A percentile compares a stretch with the other conserved stretches of the same genome.
Evolutionary conservation across 768 basidiomycete species (phyloP).

Genomic region (Symmetrospora coprosmae): DNA sequence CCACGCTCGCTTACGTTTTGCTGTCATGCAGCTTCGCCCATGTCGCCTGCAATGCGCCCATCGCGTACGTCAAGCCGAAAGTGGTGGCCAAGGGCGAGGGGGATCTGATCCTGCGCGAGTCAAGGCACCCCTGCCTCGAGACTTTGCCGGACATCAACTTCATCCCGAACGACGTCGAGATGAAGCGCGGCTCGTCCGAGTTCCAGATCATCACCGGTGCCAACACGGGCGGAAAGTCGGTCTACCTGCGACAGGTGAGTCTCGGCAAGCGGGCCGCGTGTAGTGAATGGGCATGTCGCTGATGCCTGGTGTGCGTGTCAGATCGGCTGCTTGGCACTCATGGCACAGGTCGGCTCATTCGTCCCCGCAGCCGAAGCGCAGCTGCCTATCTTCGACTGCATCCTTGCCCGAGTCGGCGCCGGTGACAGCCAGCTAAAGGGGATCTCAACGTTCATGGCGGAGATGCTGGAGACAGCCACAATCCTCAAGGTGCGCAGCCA

Average conservation of each 20-base stretch:
- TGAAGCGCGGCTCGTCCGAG: constrained; percentile 49
- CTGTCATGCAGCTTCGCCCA: constrained; percentile 62
- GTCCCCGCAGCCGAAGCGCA: constrained; percentile 79
- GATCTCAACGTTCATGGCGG: constrained; percentile 97
- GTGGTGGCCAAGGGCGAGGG: constrained; percentile 67
- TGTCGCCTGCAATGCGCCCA: constrained; percentile 71
- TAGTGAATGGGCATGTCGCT: too few relatives aligned
- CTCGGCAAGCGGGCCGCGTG: too few relatives aligned
- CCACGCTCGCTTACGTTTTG: neutral
- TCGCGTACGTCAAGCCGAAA: constrained; percentile 73
- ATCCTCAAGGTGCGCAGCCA: constrained; percentile 58
- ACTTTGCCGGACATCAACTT: constrained; percentile 90
- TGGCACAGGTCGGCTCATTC: constrained; percentile 91
- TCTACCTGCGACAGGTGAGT: constrained; percentile 75
- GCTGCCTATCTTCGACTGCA: constrained; percentile 85
- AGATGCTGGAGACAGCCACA: constrained; percentile 96
- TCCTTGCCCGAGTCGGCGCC: constrained; percentile 87
- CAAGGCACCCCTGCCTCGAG: constrained; percentile 90
- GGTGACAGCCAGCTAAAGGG: constrained; percentile 96
- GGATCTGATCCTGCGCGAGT: constrained; percentile 63
- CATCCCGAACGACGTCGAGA: constrained; percentile 87
- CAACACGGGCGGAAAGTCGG: constrained; percentile 98
- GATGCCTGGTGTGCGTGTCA: too few relatives aligned
- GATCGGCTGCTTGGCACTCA: constrained; percentile 87
- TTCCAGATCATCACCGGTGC: constrained; percentile 97